Base-by-base conservation (phyloP, 345 rosid species). In the Eucalyptus paniculata region DNA sequence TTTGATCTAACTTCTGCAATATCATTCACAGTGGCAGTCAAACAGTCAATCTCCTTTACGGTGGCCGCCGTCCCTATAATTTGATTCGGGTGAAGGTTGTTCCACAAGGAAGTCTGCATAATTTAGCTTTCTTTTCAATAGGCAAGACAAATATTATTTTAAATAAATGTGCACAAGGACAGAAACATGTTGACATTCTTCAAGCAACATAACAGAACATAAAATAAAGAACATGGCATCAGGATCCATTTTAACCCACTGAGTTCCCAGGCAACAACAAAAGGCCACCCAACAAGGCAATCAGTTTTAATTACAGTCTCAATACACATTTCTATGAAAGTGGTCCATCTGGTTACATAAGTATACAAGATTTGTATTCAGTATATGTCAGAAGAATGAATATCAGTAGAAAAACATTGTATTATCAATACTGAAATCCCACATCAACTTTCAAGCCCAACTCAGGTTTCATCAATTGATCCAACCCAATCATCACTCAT, bases 71-170 rank as follows among this genome's bases (percentile, higher is more conserved):
- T 93, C 86, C 99, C 99, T 89, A 97, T 96, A 62, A 98, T 92
- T 94, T 98, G 98, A 89, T 92, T 91, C 37, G 99, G 99, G 92
- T 95, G 96, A 92, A 98, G 96, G 93, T 96, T 96, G 95, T 92
- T 97, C 99, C 98, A 98, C 93, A 97, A 83, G 88, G 99, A 94
- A 54, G 99, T 97, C 99, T 97, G 93, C 89, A 90, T 32, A 88
- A 89, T 77, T 37, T 77, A 40, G 47, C 47, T 21, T 77, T 77
- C 83, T 30, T 72, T 87, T 54, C 87, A 87, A 54, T 54, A 40
- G 88, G 50, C 54, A 50, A 81, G 18, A 37, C 44, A 19, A 6
- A 54, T 83, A 65, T 40, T 49, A 88, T 37, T 40, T 9, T 23
- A 26, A 51, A 23, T 32, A 60, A 47, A 26, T 4, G 4, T 60